These are phyloP conservation scores for Arthroderma uncinatum DNA, from an alignment of 2,329 filamentous ascomycete species.

Conservation along the genomic window DNA sequence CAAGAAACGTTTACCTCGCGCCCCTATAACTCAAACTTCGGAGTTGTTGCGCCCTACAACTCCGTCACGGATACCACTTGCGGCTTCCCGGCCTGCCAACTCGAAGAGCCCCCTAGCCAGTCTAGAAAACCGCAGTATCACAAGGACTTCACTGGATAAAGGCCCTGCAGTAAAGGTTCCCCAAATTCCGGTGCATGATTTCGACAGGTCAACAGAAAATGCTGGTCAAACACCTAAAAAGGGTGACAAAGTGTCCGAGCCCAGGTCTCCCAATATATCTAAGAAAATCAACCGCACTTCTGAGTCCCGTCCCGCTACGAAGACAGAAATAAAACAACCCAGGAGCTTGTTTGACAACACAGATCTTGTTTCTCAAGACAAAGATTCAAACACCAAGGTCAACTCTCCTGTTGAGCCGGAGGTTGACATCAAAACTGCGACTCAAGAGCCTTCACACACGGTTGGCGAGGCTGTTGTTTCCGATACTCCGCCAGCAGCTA, in stretches of 20 bases:
- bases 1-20: not conserved
- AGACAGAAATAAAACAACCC: not conserved
- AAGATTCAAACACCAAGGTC: not conserved
- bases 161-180: not conserved
- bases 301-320: not conserved
- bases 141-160: not conserved
- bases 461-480: not conserved
- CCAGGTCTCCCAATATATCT: slow-evolving; percentile 1
- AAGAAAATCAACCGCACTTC: not conserved
- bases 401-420: not conserved
- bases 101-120: not conserved
- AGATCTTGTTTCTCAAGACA: not conserved
- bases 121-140: not conserved
- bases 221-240: slow-evolving; percentile 2
- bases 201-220: not conserved
- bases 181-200: not conserved
- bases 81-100: not conserved
- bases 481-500: not conserved
- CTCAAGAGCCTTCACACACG: not conserved
- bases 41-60: not conserved
- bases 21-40: not conserved
- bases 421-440: not conserved
- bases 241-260: not conserved
- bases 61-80: not conserved
- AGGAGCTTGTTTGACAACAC: not conserved